Evolutionary conservation across 106 monocot genomes (phyloP).

Genomic region (Dendrobium catenatum): DNA sequence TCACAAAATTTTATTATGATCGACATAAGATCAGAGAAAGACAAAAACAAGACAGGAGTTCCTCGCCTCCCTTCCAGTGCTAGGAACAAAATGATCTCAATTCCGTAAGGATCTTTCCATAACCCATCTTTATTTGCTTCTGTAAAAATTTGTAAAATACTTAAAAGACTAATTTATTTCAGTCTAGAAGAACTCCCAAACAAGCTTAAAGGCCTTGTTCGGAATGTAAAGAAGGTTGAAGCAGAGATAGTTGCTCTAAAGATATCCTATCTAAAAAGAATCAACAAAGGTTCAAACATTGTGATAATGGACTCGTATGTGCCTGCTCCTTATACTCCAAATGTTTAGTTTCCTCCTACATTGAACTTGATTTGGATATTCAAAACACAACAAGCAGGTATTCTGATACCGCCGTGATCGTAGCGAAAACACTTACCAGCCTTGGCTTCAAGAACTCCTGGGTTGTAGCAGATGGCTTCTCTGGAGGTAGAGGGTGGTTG

Average conservation of each 20-base stretch:
- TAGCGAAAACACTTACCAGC: constrained; percentile 59
- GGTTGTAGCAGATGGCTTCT: constrained; percentile 63
- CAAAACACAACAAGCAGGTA: constrained; percentile 40
- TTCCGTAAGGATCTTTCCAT: constrained; percentile 47
- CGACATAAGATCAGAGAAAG: constrained; percentile 80
- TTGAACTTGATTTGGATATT: neutral
- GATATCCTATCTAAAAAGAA: constrained; percentile 82
- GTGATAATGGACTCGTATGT: constrained; percentile 88
- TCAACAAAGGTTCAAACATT: constrained; percentile 71
- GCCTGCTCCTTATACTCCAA: neutral
- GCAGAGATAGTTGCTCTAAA: constrained; percentile 84
- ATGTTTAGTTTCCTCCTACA: neutral
- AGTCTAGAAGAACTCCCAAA: constrained; percentile 82
- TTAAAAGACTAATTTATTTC: constrained; percentile 5
- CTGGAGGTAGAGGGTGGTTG: constrained; percentile 73
- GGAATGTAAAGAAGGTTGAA: constrained; percentile 67
- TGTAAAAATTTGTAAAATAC: neutral
- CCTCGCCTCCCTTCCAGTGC: constrained; percentile 73
- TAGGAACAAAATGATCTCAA: constrained; percentile 70
- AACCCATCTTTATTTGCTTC: neutral
- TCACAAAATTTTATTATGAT: constrained; percentile 61
- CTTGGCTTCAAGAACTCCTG: constrained; percentile 77
- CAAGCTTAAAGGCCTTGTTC: constrained; percentile 70
- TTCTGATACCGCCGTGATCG: constrained; percentile 54
- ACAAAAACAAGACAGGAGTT: constrained; percentile 75